Evolutionary conservation across 495 filamentous ascomycete species (phyloP), one percentile per base, ranked within the genome.

Genomic region (Astrothelium macrocarpum): DNA sequence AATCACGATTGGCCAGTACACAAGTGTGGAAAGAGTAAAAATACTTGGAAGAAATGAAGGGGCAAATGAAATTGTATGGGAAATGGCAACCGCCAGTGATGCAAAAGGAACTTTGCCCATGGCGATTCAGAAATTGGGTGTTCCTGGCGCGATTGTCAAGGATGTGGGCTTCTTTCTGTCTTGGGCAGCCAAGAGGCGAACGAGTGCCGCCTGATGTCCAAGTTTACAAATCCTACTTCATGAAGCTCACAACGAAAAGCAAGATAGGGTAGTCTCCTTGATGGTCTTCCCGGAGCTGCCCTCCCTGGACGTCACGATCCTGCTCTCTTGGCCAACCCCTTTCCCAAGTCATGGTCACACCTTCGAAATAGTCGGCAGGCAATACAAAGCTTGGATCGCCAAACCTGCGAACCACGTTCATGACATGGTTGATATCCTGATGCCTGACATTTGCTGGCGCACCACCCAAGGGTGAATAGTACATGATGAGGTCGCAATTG

Each of bases 81-180:
- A 83, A 7, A 88, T 90, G 84, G 84, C 83, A 2, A 88, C 86
- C 10, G 65, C 68, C 7, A 70, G 70, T 59, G 68, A 71, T 63
- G 70, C 70, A 2, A 70, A 66, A 36, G 70, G 68, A 16, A 32
- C 84, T 62, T 78, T 92, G 61, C 88, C 88, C 7, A 74, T 79
- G 70, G 87, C 81, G 81, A 73, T 89, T 67, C 87, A 90, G 78
- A 81, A 86, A 65, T 71, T 82, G 59, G 85, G 82, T 16, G 80
- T 90, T 31, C 84, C 86, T 1, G 79, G 78, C 12, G 81, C 82
- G 43, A 82, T 92, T 62, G 82, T 84, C 32, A 86, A 86, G 66
- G 89, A 91, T 76, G 88, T 91, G 25, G 81, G 83, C 4, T 72
- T 87, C 62, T 90, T 90, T 69, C 68, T 90, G 59, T 71, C 69